phyloP scores from a whole-genome alignment of 345 rosid species.

The Cardamine resedifolia region DNA sequence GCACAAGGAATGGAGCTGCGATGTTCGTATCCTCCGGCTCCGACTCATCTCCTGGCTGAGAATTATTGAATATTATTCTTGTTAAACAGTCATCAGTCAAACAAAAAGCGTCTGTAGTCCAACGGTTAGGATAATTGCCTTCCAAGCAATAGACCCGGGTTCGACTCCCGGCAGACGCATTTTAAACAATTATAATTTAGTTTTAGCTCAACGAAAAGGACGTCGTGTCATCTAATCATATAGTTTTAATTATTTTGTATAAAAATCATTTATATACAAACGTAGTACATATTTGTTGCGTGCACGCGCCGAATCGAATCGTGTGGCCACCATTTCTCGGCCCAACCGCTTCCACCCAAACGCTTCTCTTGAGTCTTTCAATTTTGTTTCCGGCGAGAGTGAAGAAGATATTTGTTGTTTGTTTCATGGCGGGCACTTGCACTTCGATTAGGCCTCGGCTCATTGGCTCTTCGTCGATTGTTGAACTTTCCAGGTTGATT shows the following conservation, averaged over 20 bases:
- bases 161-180: constrained; percentile 10
- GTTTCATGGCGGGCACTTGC: constrained; percentile 79
- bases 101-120: constrained; percentile 74
- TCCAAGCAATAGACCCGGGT: constrained; percentile 80
- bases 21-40: neutral
- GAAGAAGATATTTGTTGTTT: constrained; percentile 7
- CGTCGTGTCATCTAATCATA: constrained; percentile 4
- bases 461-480: constrained; percentile 39
- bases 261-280: neutral
- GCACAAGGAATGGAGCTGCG: neutral
- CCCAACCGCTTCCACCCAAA: constrained; percentile 31
- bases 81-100: too few species aligned
- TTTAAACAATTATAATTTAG: neutral
- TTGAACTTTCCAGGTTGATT: constrained; percentile 44
- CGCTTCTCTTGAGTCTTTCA: neutral
- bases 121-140: constrained; percentile 93
- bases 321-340: constrained; percentile 34
- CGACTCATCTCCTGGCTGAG: too few species aligned
- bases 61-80: too few species aligned
- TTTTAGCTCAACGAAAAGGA: neutral
- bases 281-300: constrained; percentile 35
- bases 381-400: constrained; percentile 33
- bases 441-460: constrained; percentile 52
- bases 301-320: constrained; percentile 39
- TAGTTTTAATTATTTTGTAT: neutral